Evolutionary conservation across 805 yeast genomes (phyloP), one percentile per base, ranked within the genome.

Genomic region (Pichia eremophila): DNA sequence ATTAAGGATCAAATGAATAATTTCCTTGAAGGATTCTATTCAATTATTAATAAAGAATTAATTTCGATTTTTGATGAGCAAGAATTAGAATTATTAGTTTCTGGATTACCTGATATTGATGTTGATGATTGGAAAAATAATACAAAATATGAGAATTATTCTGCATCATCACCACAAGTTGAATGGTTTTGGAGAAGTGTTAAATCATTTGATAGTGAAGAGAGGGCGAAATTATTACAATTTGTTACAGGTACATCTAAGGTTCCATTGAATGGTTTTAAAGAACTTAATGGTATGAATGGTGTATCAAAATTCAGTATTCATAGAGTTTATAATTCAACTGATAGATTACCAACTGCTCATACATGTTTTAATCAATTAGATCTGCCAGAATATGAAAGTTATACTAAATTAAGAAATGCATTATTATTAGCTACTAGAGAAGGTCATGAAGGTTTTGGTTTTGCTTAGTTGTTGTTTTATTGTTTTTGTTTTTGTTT

Each of bases 181-280:
- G 89, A 84, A 60, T 91, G 97, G 86, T 93, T 93, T 68, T 93
- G 99, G 99, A 74, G 97, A 61, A 96, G 97, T 1, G 96, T 93
- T 14, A 79, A 88, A 57, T 86, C 97, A 1, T 93, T 93, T 67
- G 96, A 88, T 58, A 77, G 77, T 17, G 99, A 93, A 62, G 97
- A 93, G 61, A 74, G 95, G 43, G 99, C 99, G 9, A 90, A 89
- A 61, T 68, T 93, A 54, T 69, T 93, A 49, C 99, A 93, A 62
- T 93, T 93, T 71, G 91, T 95, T 1, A 93, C 99, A 0, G 99
- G 99, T 51, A 91, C 99, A 0, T 83, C 95, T 52, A 89, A 90
- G 64, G 98, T 93, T 9, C 99, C 99, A 25, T 72, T 90, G 52
- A 85, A 85, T 58, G 99, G 99, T 2, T 93, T 93, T 63, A 83